Evolutionary conservation across 768 basidiomycete genomes (phyloP).

Genomic region (Pleurotus salmoneostramineus): DNA sequence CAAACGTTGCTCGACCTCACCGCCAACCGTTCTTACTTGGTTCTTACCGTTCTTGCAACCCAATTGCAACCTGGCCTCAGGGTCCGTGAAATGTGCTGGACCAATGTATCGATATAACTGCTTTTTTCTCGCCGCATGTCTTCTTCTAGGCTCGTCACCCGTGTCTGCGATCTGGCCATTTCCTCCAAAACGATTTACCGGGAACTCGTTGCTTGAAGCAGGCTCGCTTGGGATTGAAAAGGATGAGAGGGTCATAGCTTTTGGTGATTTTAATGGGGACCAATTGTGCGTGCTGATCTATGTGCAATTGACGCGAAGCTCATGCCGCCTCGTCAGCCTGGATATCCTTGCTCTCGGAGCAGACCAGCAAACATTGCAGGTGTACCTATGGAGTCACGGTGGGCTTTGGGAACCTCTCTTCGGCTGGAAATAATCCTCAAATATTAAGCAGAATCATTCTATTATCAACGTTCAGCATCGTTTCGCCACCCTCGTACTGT

Average conservation of each 20-base stretch:
- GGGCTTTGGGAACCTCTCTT: neutral
- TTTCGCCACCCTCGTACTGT: conserved; percentile 57
- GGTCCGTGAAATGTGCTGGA: neutral
- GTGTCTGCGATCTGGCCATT: conserved; percentile 70
- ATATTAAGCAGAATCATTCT: conserved; percentile 32
- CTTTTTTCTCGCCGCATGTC: neutral
- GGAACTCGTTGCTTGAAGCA: conserved; percentile 76
- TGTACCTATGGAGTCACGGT: conserved; percentile 86
- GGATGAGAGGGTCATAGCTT: conserved; percentile 77
- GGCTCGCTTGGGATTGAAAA: conserved; percentile 75
- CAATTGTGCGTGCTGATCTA: conserved; percentile 70
- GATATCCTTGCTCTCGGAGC: conserved; percentile 74
- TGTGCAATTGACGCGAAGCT: neutral
- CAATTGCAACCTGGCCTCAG: neutral
- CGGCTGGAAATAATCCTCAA: too few species aligned
- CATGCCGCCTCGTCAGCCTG: conserved; percentile 42
- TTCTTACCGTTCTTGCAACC: too few species aligned
- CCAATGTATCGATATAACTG: conserved; percentile 3
- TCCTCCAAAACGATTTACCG: conserved; percentile 77
- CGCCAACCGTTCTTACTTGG: too few species aligned
- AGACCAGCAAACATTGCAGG: conserved; percentile 74
- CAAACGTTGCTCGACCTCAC: too few species aligned
- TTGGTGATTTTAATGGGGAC: conserved; percentile 95
- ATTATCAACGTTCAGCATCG: conserved; percentile 44
- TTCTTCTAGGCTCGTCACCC: conserved; percentile 13